Percentiles rank a stretch among this genome's conserved stretches.
These are phyloP conservation scores for Anthostomella pinea DNA, from an alignment of 2,329 filamentous ascomycete genomes.

Conservation along the genomic window DNA sequence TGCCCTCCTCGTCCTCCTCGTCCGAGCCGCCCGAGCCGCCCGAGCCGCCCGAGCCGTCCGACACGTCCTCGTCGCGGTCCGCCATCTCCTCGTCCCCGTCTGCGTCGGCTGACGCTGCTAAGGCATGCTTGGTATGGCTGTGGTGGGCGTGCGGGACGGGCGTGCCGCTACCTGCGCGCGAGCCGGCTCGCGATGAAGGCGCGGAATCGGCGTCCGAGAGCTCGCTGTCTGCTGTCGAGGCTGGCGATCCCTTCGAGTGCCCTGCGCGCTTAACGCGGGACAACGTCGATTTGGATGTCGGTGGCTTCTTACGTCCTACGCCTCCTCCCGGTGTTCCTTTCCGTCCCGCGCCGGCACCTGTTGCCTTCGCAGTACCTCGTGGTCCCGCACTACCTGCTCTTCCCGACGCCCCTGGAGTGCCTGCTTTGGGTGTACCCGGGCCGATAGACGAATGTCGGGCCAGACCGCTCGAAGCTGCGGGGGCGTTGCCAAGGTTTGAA, in stretches of 20 bases:
- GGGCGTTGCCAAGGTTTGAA: slow-evolving; percentile 45
- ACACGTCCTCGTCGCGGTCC: slow-evolving; percentile 48
- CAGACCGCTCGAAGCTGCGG: slow-evolving; percentile 54
- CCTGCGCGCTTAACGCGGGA: slow-evolving; percentile 59
- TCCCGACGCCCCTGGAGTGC: slow-evolving; percentile 34
- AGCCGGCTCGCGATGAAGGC: slow-evolving; percentile 50
- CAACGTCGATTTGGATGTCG: slow-evolving; percentile 53
- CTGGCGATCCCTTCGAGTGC: slow-evolving; percentile 57
- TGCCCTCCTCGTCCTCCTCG: slow-evolving; percentile 69
- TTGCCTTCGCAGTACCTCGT: slow-evolving; percentile 47
- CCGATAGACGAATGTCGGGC: slow-evolving; percentile 62
- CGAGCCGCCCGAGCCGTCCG: slow-evolving; percentile 42
- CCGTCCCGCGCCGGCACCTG: slow-evolving; percentile 38
- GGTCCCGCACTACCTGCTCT: slow-evolving; percentile 61
- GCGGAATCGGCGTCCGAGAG: slow-evolving; percentile 59
- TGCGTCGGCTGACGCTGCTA: no score
- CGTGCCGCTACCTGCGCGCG: slow-evolving; percentile 36
- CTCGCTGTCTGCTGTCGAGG: slow-evolving; percentile 62
- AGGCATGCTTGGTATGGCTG: slow-evolving; percentile 13
- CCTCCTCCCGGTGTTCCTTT: slow-evolving; percentile 40
- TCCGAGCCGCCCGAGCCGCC: slow-evolving; percentile 8
- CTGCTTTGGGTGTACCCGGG: slow-evolving; percentile 58
- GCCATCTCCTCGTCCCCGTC: slow-evolving; percentile 31
- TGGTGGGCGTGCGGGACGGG: slow-evolving; percentile 29
- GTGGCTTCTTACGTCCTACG: slow-evolving; percentile 34